Conservation (phyloP, 345 rosid genomes). For the Brassica rapa region DNA sequence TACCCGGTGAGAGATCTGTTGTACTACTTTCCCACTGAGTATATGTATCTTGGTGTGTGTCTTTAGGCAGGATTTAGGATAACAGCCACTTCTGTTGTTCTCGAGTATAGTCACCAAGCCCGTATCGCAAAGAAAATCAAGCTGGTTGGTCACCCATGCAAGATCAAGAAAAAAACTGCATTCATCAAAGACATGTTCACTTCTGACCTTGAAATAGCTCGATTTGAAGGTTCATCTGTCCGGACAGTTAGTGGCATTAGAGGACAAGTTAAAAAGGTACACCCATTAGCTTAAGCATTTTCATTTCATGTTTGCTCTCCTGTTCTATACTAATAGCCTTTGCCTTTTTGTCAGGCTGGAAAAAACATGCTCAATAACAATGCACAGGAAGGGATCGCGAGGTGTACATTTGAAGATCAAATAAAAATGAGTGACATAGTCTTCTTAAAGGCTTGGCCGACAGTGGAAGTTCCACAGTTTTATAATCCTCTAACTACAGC, state of each 20-base stretch:
- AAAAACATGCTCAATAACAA: constrained; percentile 67
- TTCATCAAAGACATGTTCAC: constrained; percentile 79
- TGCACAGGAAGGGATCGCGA: constrained; percentile 78
- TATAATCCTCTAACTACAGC: constrained; percentile 85
- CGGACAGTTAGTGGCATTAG: constrained; percentile 83
- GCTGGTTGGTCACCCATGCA: constrained; percentile 79
- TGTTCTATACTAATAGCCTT: background rate
- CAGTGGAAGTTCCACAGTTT: constrained; percentile 72
- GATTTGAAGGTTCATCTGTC: constrained; percentile 73
- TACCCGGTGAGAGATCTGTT: background rate
- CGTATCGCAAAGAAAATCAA: constrained; percentile 72
- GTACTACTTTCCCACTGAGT: background rate
- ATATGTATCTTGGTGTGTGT: background rate
- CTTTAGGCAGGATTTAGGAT: constrained; percentile 62
- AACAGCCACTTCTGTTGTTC: constrained; percentile 65
- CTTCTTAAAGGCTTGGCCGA: constrained; percentile 79
- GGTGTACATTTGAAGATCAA: constrained; percentile 96
- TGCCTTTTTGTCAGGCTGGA: constrained; percentile 53
- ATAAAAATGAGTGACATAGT: constrained; percentile 92
- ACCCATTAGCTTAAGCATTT: background rate
- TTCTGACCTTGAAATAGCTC: constrained; percentile 82
- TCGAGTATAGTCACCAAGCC: constrained; percentile 75
- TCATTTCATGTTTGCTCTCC: background rate
- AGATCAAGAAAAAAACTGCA: constrained; percentile 85
- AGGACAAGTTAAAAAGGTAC: constrained; percentile 79